Conservation (phyloP, 148 eudicot species). For the Agrostemma githago region DNA sequence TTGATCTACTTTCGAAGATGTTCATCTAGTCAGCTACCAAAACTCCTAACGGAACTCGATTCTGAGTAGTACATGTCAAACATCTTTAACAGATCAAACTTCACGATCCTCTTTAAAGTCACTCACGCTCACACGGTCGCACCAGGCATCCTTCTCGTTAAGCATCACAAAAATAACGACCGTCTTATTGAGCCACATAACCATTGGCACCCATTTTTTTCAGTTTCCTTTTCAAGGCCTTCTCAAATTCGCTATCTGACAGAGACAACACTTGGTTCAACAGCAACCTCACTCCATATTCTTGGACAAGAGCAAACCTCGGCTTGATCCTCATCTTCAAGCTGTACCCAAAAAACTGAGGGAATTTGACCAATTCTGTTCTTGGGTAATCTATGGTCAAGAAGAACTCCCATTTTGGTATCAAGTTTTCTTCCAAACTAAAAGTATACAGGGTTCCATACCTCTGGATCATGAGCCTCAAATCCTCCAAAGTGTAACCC, state of each 20-base stretch:
- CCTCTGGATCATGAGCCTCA: constrained; percentile 57
- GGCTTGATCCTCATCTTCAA: constrained; percentile 77
- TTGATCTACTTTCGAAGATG: constrained; percentile 4
- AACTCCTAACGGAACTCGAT: constrained; percentile 9
- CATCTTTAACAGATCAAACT: neutral
- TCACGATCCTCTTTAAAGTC: neutral
- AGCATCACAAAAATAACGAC: constrained; percentile 5
- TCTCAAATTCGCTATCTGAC: constrained; percentile 43
- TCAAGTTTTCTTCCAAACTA: constrained; percentile 56
- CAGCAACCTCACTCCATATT: constrained; percentile 49
- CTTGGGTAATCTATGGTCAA: constrained; percentile 57
- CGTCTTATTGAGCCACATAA: constrained; percentile 1
- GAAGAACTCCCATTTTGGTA: constrained; percentile 76
- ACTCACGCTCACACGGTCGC: neutral
- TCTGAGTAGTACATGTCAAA: neutral
- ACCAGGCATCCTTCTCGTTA: neutral
- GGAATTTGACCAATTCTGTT: constrained; percentile 64
- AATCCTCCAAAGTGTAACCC: constrained; percentile 50
- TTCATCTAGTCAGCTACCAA: constrained; percentile 9
- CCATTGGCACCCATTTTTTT: constrained; percentile 25
- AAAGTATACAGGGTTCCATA: constrained; percentile 63
- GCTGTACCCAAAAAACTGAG: constrained; percentile 81
- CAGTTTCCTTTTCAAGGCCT: constrained; percentile 46
- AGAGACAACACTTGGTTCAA: constrained; percentile 55
- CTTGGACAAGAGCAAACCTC: constrained; percentile 44